Percentiles rank a stretch among this genome's conserved stretches.
Conservation (phyloP, 495 filamentous ascomycete species). For the Hypoxylon perforatum region DNA sequence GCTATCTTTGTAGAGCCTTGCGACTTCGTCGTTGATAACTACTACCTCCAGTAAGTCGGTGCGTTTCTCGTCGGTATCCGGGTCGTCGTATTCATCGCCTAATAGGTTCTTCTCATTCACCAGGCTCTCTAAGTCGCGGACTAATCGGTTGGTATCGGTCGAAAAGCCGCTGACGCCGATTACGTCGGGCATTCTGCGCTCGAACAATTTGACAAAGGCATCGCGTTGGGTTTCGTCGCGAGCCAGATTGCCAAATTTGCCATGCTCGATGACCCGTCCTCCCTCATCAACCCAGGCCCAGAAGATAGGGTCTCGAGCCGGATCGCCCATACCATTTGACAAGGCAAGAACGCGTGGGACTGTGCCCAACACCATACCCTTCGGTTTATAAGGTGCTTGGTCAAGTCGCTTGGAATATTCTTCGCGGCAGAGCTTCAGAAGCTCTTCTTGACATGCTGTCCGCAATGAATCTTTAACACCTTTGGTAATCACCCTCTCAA, state of each 20-base stretch:
- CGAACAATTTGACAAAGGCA: conserved; percentile 76
- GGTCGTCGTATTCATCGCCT: conserved; percentile 76
- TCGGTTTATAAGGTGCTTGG: conserved; percentile 94
- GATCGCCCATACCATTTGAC: conserved; percentile 81
- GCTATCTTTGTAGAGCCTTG: conserved; percentile 91
- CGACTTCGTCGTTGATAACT: conserved; percentile 95
- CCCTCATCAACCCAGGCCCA: conserved; percentile 96
- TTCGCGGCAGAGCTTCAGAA: conserved; percentile 83
- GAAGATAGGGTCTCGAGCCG: conserved; percentile 79
- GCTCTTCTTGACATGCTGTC: conserved; percentile 88
- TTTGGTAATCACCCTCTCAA: conserved; percentile 86
- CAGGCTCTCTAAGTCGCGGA: conserved; percentile 79
- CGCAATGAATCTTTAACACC: conserved; percentile 93
- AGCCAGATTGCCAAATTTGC: conserved; percentile 82
- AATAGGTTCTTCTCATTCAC: conserved; percentile 78
- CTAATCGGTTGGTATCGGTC: conserved; percentile 84
- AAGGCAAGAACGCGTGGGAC: conserved; percentile 86
- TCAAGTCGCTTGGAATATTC: conserved; percentile 88
- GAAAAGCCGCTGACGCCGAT: conserved; percentile 91
- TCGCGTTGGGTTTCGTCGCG: conserved; percentile 74
- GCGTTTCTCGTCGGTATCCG: conserved; percentile 69
- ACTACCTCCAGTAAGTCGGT: conserved; percentile 84
- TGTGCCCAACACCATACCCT: conserved; percentile 90
- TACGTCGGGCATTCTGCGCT: conserved; percentile 85
- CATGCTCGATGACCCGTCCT: conserved; percentile 85